These are phyloP conservation scores for Cladophialophora immunda DNA, from an alignment of 2,329 filamentous ascomycete species.

Conservation along the genomic window DNA sequence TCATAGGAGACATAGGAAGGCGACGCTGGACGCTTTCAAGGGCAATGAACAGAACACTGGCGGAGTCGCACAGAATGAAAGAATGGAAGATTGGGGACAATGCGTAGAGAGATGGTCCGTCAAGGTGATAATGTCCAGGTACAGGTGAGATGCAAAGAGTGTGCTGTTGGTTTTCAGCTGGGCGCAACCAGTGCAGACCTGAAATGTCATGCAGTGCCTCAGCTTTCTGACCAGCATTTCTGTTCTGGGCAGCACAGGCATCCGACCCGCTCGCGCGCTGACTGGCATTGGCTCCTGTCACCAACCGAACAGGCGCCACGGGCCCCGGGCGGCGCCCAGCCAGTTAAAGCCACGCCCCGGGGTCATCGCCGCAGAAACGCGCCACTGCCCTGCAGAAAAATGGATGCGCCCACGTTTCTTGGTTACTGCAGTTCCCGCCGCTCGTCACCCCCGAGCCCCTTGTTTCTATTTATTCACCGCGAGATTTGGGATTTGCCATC, in stretches of 20 bases:
- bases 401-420: conserved; percentile 7
- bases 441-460: not conserved
- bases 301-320: not conserved
- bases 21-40: not conserved
- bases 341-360: conserved; percentile 14
- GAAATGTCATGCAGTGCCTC: not conserved
- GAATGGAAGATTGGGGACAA: not conserved
- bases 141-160: conserved; percentile 17
- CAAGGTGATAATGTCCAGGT: not conserved
- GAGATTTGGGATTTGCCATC: conserved; percentile 18
- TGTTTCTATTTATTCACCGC: conserved; percentile 23
- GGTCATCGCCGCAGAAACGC: conserved; percentile 27
- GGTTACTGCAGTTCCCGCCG: conserved; percentile 6
- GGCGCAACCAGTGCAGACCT: conserved; percentile 3
- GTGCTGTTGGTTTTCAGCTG: conserved; percentile 15
- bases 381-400: conserved; percentile 1
- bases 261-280: not conserved
- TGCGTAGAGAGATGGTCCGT: not conserved
- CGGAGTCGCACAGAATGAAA: not conserved
- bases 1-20: not conserved
- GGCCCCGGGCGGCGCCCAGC: not conserved
- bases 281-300: conserved; percentile 1
- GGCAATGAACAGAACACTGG: not conserved
- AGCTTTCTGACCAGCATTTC: conserved; percentile 8
- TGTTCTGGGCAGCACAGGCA: not conserved